A percentile compares a stretch with the other conserved stretches of the same genome.
Conservation (phyloP, 2,329 filamentous ascomycete genomes). For the Exophiala sp. region DNA sequence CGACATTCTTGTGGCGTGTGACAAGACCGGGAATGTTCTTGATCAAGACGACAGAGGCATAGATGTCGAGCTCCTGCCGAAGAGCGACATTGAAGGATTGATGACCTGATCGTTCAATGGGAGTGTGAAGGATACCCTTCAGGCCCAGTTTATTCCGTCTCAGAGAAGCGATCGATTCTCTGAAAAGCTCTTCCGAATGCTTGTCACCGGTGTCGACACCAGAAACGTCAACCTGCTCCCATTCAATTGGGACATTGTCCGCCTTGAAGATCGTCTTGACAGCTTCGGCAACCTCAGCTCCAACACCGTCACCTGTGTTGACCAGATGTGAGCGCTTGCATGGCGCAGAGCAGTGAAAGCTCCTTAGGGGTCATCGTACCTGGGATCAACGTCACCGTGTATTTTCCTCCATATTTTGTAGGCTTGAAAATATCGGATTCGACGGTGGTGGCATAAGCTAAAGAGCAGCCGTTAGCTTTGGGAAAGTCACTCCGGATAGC, state of each 20-base stretch:
- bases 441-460: constrained; percentile 64
- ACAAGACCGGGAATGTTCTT: constrained; percentile 99
- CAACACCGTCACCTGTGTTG: constrained; percentile 75
- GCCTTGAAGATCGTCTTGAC: constrained; percentile 99
- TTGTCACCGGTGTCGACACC: constrained; percentile 80
- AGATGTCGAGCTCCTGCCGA: constrained; percentile 98
- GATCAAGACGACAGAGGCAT: constrained; percentile 93
- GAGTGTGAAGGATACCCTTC: constrained; percentile 98
- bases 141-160: constrained; percentile 98
- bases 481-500: not conserved
- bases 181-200: constrained; percentile 90
- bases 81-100: constrained; percentile 99
- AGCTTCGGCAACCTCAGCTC: constrained; percentile 93
- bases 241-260: constrained; percentile 96
- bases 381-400: constrained; percentile 96
- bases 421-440: constrained; percentile 98
- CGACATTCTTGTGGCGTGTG: constrained; percentile 94
- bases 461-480: constrained; percentile 1
- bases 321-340: constrained; percentile 10
- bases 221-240: constrained; percentile 96
- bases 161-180: constrained; percentile 88
- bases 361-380: constrained; percentile 49
- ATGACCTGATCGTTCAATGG: constrained; percentile 92
- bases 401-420: constrained; percentile 94
- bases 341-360: not conserved